phyloP scores from a whole-genome alignment of 345 rosid species.

The Capsella bursapastoris region DNA sequence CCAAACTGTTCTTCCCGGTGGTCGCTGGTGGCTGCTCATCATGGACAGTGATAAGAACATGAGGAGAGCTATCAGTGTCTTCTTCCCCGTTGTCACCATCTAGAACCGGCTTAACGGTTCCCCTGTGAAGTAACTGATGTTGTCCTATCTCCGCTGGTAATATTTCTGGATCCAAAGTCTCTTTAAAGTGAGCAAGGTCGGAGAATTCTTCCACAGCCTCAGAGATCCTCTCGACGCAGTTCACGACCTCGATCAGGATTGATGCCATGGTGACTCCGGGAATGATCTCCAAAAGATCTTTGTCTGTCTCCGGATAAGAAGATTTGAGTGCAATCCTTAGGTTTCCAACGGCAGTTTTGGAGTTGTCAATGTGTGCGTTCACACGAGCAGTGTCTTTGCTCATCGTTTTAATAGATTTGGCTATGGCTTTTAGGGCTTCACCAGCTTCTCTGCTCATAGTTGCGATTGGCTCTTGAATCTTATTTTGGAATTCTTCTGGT shows the following conservation, averaged over 20 bases:
- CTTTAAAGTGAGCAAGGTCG: conserved; percentile 58
- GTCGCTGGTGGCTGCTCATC: conserved; percentile 39
- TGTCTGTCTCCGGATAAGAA: conserved; percentile 37
- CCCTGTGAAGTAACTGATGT: conserved; percentile 58
- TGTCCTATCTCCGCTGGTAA: conserved; percentile 52
- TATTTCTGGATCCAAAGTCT: conserved; percentile 37
- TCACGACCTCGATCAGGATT: conserved; percentile 55
- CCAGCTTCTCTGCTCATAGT: conserved; percentile 56
- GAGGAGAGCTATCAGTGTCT: conserved; percentile 1
- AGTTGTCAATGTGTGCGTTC: conserved; percentile 51
- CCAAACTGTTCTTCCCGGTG: conserved; percentile 37
- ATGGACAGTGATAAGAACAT: conserved; percentile 51
- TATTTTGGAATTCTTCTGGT: conserved; percentile 49
- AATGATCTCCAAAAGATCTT: conserved; percentile 52
- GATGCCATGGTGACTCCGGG: conserved; percentile 69
- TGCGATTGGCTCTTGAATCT: conserved; percentile 55
- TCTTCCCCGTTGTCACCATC: conserved; percentile 41
- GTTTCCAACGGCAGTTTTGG: conserved; percentile 55
- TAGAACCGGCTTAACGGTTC: conserved; percentile 56
- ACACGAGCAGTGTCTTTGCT: conserved; percentile 44
- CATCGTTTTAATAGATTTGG: conserved; percentile 65
- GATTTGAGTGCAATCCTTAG: conserved; percentile 52
- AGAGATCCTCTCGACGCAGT: conserved; percentile 55
- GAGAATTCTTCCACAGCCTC: conserved; percentile 62
- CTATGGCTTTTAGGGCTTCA: conserved; percentile 60